Evolutionary conservation across 169 alveolate genomes (phyloP).

Genomic region (Babesia divergens): DNA sequence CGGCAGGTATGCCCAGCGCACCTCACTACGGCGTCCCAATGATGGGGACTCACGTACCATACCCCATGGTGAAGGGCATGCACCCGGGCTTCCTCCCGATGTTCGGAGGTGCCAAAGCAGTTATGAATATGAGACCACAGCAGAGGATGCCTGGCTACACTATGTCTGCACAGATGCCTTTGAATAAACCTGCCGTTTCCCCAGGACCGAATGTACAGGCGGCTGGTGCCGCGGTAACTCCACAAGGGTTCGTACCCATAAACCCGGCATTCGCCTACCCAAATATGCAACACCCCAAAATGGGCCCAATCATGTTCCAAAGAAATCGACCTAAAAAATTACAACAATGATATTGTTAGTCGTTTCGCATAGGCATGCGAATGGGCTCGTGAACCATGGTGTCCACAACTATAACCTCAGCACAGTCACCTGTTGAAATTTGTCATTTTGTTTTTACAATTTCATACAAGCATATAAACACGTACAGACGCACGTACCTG

Average conservation of each 20-base stretch:
- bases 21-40: neutral
- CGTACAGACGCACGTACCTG: conserved; percentile 71
- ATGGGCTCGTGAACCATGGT: conserved; percentile 61
- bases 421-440: conserved; percentile 53
- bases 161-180: neutral
- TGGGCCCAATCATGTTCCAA: neutral
- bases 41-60: neutral
- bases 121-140: too few species aligned
- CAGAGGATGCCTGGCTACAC: neutral
- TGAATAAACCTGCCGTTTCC: neutral
- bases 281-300: neutral
- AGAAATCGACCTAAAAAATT: neutral
- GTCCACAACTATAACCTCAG: conserved; percentile 56
- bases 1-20: neutral
- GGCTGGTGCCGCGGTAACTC: neutral
- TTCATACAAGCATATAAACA: neutral
- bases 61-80: neutral
- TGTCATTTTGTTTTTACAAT: neutral
- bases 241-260: neutral
- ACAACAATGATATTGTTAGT: neutral
- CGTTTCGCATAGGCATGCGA: conserved; percentile 54
- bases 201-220: neutral
- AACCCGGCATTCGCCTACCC: neutral
- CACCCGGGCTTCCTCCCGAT: neutral
- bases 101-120: too few species aligned